Evolutionary conservation across 345 rosid genomes (phyloP).

Genomic region (Sonneratia alba): DNA sequence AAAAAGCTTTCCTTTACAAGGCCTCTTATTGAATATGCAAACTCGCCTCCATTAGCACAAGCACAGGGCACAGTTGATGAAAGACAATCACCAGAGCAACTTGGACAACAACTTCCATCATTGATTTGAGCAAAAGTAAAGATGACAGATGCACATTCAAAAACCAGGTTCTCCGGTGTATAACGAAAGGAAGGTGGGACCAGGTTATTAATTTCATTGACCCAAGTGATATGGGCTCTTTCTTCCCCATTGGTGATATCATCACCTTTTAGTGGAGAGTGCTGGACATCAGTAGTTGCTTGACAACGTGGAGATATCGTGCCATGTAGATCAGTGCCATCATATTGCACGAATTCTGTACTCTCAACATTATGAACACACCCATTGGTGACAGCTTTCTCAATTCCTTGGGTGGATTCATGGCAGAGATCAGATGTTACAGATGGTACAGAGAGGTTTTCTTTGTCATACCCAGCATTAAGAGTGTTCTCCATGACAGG

Average conservation of each 20-base stretch:
- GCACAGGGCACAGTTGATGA: slow-evolving; percentile 45
- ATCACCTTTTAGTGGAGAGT: not conserved
- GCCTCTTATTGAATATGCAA: slow-evolving; percentile 50
- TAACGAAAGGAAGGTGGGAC: slow-evolving; percentile 53
- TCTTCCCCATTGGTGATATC: slow-evolving; percentile 79
- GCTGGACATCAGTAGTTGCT: not conserved
- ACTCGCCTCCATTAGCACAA: slow-evolving; percentile 26
- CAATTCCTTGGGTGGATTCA: not conserved
- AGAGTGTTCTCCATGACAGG: slow-evolving; percentile 27
- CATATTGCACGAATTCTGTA: not conserved
- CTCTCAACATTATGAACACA: not conserved
- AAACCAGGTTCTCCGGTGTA: slow-evolving; percentile 46
- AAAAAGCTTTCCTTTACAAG: slow-evolving; percentile 51
- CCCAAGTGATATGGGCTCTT: slow-evolving; percentile 56
- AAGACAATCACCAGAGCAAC: slow-evolving; percentile 65
- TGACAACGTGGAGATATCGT: not conserved
- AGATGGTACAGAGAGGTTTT: slow-evolving; percentile 8
- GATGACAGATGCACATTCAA: slow-evolving; percentile 44
- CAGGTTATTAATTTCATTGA: slow-evolving; percentile 50
- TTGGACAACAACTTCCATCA: slow-evolving; percentile 50
- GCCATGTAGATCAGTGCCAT: not conserved
- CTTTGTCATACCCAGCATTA: slow-evolving; percentile 13
- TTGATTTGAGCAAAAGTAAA: slow-evolving; percentile 50
- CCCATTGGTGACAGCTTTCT: slow-evolving; percentile 29
- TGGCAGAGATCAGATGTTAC: not conserved